phyloP scores from a whole-genome alignment of 495 filamentous ascomycete species.

The Podospora tetraspora region DNA sequence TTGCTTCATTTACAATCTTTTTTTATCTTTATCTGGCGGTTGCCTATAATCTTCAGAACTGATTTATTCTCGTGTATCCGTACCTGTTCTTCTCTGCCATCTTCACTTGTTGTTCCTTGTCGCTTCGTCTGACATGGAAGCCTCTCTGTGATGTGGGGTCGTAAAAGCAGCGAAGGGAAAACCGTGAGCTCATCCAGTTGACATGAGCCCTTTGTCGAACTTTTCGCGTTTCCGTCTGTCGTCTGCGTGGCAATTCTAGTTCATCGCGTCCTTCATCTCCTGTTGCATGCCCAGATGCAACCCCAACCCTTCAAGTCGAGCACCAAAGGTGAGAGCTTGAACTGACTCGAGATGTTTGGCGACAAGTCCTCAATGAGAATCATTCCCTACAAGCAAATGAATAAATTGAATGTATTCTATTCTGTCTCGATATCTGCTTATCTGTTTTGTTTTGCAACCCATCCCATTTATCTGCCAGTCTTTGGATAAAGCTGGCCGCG shows the following conservation, averaged over 20 bases:
- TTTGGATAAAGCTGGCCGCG: neutral
- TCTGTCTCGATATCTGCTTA: neutral
- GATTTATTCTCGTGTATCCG: neutral
- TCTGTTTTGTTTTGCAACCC: too few relatives aligned
- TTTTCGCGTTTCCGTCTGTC: neutral
- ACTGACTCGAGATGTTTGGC: neutral
- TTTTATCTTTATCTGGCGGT: neutral
- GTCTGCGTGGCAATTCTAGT: neutral
- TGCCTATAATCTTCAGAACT: neutral
- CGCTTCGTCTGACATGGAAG: too few relatives aligned
- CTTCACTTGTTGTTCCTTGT: neutral
- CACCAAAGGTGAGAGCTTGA: neutral
- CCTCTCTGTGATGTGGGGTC: too few relatives aligned
- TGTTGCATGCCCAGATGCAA: neutral
- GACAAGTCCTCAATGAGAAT: neutral
- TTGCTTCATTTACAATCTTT: neutral
- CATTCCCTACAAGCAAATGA: neutral
- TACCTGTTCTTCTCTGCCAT: neutral
- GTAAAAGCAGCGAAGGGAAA: too few relatives aligned
- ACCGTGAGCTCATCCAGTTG: too few relatives aligned
- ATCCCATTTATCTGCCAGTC: neutral
- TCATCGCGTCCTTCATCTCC: neutral
- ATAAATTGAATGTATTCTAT: neutral
- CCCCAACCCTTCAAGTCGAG: neutral
- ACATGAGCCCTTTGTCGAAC: too few relatives aligned